Evolutionary conservation across 768 basidiomycete species (phyloP), one percentile per base, ranked within the genome.

Genomic region (Russula emetica): DNA sequence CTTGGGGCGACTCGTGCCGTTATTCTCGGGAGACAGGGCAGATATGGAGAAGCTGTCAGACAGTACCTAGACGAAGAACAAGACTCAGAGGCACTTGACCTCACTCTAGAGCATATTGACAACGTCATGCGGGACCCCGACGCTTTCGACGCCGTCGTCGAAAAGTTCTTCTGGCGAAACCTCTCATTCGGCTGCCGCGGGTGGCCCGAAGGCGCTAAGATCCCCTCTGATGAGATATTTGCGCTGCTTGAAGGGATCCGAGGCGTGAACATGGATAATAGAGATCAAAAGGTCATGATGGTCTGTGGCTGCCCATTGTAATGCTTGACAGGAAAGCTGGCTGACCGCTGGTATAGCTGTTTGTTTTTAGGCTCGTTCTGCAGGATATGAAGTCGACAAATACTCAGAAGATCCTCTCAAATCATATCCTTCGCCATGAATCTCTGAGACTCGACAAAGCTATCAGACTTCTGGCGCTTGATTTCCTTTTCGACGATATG

Each of bases 41-140:
- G 76, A 65, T 76, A 72, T 54, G 58, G 66, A 1, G 82, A 86
- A 42, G 85, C 85, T 0, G 84, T 83, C 1, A 76, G 81, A 26
- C 68, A 85, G 20, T 78, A 83, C 66, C 64, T 83, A 5, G 71
- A 72, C 0, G 80, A 84, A 67, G 83, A 82, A 11, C 77, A 80
- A 1, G 71, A 71, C 0, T 38, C 77, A 1, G 77, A 82, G 13
- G 86, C 85, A 0, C 79, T 85, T 13, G 72, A 69, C 14, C 70
- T 81, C 4, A 72, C 85, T 49, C 66, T 83, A 5, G 70, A 73
- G 47, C 77, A 80, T 38, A 66, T 28, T 16, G 53, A 51, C 2
- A 28, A 70, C 0, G 59, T 60, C 9, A 44, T 40, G 18, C 49
- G 6, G 30, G 42, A 79, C 79, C 1, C 66, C 71, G 22, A 66